These are phyloP conservation scores for Botrytis porri DNA, from an alignment of 2,329 filamentous ascomycete genomes.

Conservation along the genomic window DNA sequence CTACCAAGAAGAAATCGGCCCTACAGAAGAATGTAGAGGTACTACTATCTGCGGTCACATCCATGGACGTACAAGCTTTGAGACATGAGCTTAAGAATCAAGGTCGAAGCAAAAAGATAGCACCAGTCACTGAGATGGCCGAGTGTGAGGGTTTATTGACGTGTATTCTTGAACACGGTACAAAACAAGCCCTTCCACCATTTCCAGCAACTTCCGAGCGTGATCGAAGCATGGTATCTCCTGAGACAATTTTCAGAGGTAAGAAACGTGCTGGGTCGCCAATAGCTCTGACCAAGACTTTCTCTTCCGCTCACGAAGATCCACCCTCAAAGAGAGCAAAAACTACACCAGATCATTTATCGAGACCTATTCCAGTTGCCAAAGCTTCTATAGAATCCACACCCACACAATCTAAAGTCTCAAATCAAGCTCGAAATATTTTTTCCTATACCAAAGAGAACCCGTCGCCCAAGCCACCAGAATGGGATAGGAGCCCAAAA, in stretches of 20 bases:
- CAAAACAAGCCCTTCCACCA: not conserved
- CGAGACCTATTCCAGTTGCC: not conserved
- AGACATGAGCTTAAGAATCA: not conserved
- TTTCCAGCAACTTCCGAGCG: no score
- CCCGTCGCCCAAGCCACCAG: not conserved
- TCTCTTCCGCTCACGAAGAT: not conserved
- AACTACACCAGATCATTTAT: not conserved
- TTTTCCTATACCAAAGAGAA: not conserved
- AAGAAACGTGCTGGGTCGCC: not conserved
- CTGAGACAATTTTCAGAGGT: not conserved
- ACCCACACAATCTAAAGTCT: not conserved
- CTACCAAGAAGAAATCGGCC: not conserved
- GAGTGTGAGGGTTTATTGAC: not conserved
- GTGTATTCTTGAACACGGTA: conserved; percentile 31
- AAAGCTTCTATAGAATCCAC: not conserved
- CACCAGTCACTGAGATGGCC: conserved; percentile 5
- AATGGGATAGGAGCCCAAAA: not conserved
- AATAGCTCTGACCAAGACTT: not conserved
- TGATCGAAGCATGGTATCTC: not conserved
- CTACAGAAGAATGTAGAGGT: not conserved
- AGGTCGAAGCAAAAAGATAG: not conserved
- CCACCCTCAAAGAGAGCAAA: not conserved
- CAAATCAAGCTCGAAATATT: not conserved
- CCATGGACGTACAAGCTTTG: not conserved
- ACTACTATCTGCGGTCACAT: not conserved